Percentiles rank a stretch among this genome's conserved stretches.
phyloP scores from a whole-genome alignment of 495 filamentous ascomycete genomes.

The Schizothecium vesticola region DNA sequence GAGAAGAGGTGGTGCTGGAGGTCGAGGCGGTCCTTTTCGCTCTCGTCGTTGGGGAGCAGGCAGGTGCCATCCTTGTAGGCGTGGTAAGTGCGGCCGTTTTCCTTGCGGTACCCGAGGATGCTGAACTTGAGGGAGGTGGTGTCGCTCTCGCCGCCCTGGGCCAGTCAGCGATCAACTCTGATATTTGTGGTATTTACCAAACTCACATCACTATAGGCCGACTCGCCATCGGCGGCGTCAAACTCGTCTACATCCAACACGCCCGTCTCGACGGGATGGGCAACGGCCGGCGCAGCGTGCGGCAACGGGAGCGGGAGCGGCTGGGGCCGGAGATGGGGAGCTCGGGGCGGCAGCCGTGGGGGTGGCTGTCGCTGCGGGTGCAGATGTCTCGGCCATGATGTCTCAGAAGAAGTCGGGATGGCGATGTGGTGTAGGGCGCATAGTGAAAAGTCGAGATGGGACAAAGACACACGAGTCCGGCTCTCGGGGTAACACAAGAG shows the following conservation, averaged over 20 bases:
- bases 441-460: neutral
- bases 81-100: conserved; percentile 50
- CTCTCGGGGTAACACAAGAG: neutral
- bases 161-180: neutral
- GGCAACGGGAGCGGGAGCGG: neutral
- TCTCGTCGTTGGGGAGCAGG: conserved; percentile 20
- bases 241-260: neutral
- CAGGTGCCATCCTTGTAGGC: conserved; percentile 37
- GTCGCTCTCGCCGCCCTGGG: neutral
- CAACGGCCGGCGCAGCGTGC: no score
- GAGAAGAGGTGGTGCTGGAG: conserved; percentile 20
- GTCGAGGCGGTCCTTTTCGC: conserved; percentile 21
- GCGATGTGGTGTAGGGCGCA: neutral
- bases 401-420: neutral
- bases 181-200: neutral
- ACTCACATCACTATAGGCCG: neutral
- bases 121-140: neutral
- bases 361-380: neutral
- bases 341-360: neutral
- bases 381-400: neutral
- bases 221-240: neutral
- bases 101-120: conserved; percentile 25
- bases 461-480: neutral
- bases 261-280: neutral
- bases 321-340: neutral